These are phyloP conservation scores for Geotrichum histeridarum DNA, from an alignment of 1,139 yeast genomes.

Conservation along the genomic window DNA sequence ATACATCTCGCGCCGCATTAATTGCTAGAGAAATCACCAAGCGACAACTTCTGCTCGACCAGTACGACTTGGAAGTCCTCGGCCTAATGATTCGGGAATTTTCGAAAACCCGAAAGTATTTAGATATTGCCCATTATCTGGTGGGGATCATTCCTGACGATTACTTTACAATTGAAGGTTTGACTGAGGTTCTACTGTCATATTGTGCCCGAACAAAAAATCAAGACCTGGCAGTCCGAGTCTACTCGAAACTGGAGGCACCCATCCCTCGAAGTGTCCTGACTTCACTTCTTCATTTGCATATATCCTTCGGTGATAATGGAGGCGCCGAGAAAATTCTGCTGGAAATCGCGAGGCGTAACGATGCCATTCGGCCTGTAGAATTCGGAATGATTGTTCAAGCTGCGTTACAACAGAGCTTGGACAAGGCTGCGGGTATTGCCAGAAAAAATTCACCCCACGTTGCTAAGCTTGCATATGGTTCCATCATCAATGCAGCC, in stretches of 20 bases:
- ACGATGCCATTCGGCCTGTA: conserved; percentile 20
- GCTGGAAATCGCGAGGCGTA: conserved; percentile 30
- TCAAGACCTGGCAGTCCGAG: conserved; percentile 24
- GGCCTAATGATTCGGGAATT: conserved; percentile 26
- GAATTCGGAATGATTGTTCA: conserved; percentile 27
- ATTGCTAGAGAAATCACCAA: conserved; percentile 21
- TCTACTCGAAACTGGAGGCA: conserved; percentile 24
- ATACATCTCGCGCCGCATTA: conserved; percentile 20
- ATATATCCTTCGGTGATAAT: conserved; percentile 40
- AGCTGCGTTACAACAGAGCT: conserved; percentile 22
- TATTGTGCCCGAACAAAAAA: conserved; percentile 27
- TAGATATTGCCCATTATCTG: conserved; percentile 25
- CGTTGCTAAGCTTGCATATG: conserved; percentile 17
- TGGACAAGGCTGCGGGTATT: conserved; percentile 16
- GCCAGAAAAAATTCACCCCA: conserved; percentile 17
- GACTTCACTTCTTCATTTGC: conserved; percentile 40
- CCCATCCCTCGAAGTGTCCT: conserved; percentile 31
- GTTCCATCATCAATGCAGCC: conserved; percentile 19
- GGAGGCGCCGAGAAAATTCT: conserved; percentile 42
- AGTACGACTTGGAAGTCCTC: conserved; percentile 20
- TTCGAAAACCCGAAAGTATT: conserved; percentile 24
- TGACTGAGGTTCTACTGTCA: conserved; percentile 29
- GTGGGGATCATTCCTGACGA: conserved; percentile 30
- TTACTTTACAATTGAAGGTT: conserved; percentile 24
- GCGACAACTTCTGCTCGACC: conserved; percentile 12